Percentiles rank a stretch among this genome's conserved stretches.
Conservation (phyloP, 305 asterid species). For the Solanum hybrid region DNA sequence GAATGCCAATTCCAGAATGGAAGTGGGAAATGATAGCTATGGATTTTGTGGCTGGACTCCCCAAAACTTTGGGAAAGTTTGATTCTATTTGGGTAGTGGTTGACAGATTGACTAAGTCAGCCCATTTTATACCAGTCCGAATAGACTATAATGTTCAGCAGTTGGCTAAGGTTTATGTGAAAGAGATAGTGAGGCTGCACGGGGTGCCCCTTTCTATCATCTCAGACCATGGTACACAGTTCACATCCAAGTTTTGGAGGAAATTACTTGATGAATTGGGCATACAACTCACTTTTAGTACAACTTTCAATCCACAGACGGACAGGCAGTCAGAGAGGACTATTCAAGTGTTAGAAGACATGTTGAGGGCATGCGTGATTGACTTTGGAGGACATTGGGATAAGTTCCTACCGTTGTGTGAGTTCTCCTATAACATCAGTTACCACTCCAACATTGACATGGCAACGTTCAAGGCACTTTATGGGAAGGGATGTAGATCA, state of each 20-base stretch:
- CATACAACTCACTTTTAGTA: not conserved
- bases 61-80: not conserved
- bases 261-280: not conserved
- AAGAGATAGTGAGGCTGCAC: not conserved
- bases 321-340: not conserved
- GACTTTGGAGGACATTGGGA: not conserved
- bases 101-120: not conserved
- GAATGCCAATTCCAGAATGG: not conserved
- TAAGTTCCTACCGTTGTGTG: not conserved
- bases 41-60: not conserved
- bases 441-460: not conserved
- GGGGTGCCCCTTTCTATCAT: not conserved
- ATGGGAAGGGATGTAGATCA: not conserved
- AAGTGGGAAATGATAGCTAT: not conserved
- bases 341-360: not conserved
- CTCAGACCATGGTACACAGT: not conserved
- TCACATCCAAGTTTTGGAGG: not conserved
- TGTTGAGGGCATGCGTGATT: not conserved
- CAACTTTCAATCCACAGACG: not conserved
- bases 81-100: not conserved
- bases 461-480: not conserved
- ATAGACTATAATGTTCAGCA: not conserved
- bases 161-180: not conserved
- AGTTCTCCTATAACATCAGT: not conserved
- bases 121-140: not conserved